Percentiles rank a stretch among this genome's conserved stretches.
Conservation (phyloP, 441 rosid genomes). For the Pelargonium fulgidum region DNA sequence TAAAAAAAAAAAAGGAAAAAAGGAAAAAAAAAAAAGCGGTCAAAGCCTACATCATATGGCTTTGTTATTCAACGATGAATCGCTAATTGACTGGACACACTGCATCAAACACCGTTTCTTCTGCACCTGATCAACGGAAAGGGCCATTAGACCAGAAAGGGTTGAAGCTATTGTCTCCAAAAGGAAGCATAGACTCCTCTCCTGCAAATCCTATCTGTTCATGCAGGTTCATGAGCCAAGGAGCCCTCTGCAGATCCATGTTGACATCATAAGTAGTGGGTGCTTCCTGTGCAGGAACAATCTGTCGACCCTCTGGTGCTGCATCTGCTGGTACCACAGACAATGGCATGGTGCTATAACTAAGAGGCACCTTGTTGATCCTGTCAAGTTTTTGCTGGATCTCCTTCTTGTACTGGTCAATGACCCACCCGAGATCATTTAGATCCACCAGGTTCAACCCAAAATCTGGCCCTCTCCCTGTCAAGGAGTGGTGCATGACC, state of each 20-base stretch:
- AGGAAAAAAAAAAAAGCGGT: not conserved
- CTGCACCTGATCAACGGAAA: not conserved
- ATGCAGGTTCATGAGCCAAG: constrained; percentile 1
- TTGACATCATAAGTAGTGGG: not conserved
- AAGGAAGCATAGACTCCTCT: not conserved
- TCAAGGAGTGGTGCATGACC: not conserved
- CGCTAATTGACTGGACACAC: not conserved
- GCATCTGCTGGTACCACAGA: not conserved
- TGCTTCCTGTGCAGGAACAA: not conserved
- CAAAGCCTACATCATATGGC: constrained; percentile 4
- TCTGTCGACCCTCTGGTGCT: not conserved
- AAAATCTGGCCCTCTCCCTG: not conserved
- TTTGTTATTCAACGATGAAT: not conserved
- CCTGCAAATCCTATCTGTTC: not conserved
- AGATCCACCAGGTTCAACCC: constrained; percentile 5
- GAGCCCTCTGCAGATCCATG: not conserved
- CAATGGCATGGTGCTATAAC: not conserved
- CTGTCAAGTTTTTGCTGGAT: not conserved
- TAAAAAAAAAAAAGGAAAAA: not conserved
- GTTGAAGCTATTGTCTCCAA: constrained; percentile 2
- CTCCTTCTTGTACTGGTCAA: constrained; percentile 2
- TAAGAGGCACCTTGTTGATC: not conserved
- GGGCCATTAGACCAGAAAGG: not conserved
- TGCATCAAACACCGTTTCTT: not conserved
- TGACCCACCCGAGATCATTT: not conserved